phyloP scores from a whole-genome alignment of 163 green algal genomes.

The Volvox carteri region DNA sequence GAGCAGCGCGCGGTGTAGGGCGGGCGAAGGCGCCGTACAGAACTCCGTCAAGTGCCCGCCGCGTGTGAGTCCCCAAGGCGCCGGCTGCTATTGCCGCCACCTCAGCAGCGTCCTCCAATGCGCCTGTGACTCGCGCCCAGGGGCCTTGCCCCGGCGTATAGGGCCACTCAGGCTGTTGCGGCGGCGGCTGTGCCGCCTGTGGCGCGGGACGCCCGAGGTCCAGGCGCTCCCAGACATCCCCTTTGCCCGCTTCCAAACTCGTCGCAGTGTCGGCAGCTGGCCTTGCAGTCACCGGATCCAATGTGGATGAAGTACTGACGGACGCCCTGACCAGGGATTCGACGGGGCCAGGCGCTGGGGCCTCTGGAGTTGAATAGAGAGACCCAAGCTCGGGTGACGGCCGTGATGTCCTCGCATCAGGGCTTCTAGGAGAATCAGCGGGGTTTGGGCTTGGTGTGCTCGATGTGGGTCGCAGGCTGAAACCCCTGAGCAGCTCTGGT shows the following conservation, averaged over 20 bases:
- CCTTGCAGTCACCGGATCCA: no score
- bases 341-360: no score
- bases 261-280: no score
- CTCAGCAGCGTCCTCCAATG: background rate
- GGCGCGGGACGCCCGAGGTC: no score
- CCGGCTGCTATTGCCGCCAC: background rate
- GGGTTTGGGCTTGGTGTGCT: background rate
- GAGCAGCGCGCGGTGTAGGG: background rate
- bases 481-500: background rate
- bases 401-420: no score
- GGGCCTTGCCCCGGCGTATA: background rate
- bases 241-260: background rate
- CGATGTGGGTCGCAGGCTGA: conserved; percentile 8
- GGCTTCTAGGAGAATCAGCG: no score
- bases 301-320: no score
- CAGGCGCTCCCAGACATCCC: background rate
- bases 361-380: no score
- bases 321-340: no score
- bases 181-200: background rate
- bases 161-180: conserved; percentile 15
- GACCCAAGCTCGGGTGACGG: no score
- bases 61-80: background rate
- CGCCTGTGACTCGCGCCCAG: background rate
- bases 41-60: background rate
- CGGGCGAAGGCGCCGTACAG: conserved; percentile 14